Conservation (phyloP, 805 yeast genomes). For the Maudiozyma pseudohumilis region DNA sequence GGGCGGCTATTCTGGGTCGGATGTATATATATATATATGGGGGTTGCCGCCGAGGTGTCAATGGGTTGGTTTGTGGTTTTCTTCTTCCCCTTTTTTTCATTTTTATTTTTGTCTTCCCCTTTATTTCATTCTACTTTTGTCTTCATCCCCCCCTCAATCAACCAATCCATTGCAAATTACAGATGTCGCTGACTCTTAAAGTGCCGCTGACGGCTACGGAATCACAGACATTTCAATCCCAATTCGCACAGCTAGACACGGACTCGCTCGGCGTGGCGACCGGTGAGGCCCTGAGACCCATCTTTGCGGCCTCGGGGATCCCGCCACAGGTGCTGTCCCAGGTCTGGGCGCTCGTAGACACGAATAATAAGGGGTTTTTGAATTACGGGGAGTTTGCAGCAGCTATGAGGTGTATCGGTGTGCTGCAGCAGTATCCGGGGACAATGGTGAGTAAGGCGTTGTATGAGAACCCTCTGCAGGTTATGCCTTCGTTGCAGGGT, state of each 20-base stretch:
- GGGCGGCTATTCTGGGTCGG: no score
- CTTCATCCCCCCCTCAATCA: no score
- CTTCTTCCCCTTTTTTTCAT: no score
- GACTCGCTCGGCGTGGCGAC: constrained; percentile 74
- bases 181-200: constrained; percentile 22
- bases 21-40: no score
- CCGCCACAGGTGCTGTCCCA: constrained; percentile 73
- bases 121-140: no score
- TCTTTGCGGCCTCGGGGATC: constrained; percentile 79
- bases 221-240: constrained; percentile 56
- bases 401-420: constrained; percentile 84
- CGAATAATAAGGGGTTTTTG: constrained; percentile 75
- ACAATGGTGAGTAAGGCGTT: constrained; percentile 40
- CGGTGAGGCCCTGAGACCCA: constrained; percentile 74
- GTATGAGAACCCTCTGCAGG: constrained; percentile 20
- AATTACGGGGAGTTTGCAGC: constrained; percentile 71
- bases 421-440: constrained; percentile 56
- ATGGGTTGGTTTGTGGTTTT: no score
- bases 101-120: no score
- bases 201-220: constrained; percentile 59
- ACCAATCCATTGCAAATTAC: background rate
- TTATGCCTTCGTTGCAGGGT: constrained; percentile 34
- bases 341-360: constrained; percentile 92
- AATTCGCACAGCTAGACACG: constrained; percentile 71
- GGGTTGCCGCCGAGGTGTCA: no score